phyloP scores from a whole-genome alignment of 495 filamentous ascomycete species.

The Podospora pseudoanserina region DNA sequence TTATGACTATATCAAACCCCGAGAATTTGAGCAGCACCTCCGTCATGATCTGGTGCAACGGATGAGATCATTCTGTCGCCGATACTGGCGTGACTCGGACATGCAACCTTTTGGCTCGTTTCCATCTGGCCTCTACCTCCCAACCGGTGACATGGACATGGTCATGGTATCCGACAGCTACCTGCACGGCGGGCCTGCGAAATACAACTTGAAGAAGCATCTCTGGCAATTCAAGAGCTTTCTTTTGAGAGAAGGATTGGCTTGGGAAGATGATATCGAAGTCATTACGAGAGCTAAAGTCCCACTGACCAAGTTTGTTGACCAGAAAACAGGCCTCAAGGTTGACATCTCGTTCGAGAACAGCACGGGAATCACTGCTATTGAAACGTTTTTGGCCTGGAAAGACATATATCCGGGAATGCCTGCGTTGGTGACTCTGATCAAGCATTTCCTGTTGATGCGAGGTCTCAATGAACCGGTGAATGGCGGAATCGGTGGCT shows the following conservation, averaged over 20 bases:
- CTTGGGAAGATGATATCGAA: slow-evolving; percentile 51
- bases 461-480: slow-evolving; percentile 85
- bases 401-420: slow-evolving; percentile 72
- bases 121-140: slow-evolving; percentile 83
- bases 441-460: slow-evolving; percentile 92
- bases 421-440: slow-evolving; percentile 73
- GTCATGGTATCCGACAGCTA: slow-evolving; percentile 73
- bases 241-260: slow-evolving; percentile 48
- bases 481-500: slow-evolving; percentile 88
- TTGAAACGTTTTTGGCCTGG: slow-evolving; percentile 76
- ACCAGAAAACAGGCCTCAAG: slow-evolving; percentile 65
- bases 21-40: slow-evolving; percentile 69
- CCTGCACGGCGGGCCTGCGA: slow-evolving; percentile 33
- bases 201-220: slow-evolving; percentile 35
- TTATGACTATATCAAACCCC: slow-evolving; percentile 74
- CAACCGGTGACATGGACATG: slow-evolving; percentile 89
- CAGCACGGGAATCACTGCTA: slow-evolving; percentile 69
- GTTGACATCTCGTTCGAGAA: slow-evolving; percentile 97
- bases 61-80: slow-evolving; percentile 53
- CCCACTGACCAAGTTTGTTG: slow-evolving; percentile 87
- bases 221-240: slow-evolving; percentile 48
- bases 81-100: slow-evolving; percentile 50
- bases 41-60: slow-evolving; percentile 64
- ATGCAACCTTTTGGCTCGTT: slow-evolving; percentile 85
- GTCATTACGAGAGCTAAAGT: slow-evolving; percentile 75